Percentiles rank a stretch among this genome's conserved stretches.
Evolutionary conservation across 2,329 filamentous ascomycete genomes (phyloP).

Genomic region (Pseudogymnoascus sp.): DNA sequence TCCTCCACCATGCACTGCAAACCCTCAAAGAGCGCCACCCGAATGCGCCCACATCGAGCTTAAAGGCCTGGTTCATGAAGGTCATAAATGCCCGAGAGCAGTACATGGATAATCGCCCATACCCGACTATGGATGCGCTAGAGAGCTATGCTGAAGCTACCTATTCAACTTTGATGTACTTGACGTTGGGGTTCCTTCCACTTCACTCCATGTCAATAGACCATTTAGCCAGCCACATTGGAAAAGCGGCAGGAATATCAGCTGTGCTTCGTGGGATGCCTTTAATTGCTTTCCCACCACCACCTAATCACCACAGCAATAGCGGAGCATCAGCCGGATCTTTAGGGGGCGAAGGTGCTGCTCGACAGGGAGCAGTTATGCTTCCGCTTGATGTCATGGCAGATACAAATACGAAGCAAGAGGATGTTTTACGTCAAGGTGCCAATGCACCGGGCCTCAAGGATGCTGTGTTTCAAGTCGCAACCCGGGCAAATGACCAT

Average conservation of each 20-base stretch:
- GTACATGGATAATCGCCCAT: slow-evolving; percentile 77
- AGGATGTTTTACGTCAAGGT: slow-evolving; percentile 79
- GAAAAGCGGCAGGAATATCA: slow-evolving; percentile 84
- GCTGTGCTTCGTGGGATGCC: slow-evolving; percentile 83
- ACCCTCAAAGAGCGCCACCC: slow-evolving; percentile 45
- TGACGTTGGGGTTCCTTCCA: slow-evolving; percentile 72
- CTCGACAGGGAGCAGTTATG: slow-evolving; percentile 59
- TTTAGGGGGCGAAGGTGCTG: slow-evolving; percentile 26
- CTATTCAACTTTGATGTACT: slow-evolving; percentile 86
- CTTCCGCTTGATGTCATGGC: slow-evolving; percentile 88
- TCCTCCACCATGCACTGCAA: slow-evolving; percentile 67
- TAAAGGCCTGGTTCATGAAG: slow-evolving; percentile 68
- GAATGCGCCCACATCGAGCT: slow-evolving; percentile 32
- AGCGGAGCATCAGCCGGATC: slow-evolving; percentile 35
- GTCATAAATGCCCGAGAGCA: slow-evolving; percentile 76
- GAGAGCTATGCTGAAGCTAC: slow-evolving; percentile 93
- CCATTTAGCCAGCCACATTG: slow-evolving; percentile 89
- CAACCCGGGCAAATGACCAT: slow-evolving; percentile 91
- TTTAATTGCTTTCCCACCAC: slow-evolving; percentile 71
- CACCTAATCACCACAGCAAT: slow-evolving; percentile 48
- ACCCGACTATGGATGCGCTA: slow-evolving; percentile 61
- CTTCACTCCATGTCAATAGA: slow-evolving; percentile 79
- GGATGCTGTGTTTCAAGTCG: slow-evolving; percentile 86
- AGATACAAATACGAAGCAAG: slow-evolving; percentile 70
- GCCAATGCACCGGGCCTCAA: slow-evolving; percentile 71